These are phyloP conservation scores for Fusarium sp. DNA, from an alignment of 2,329 filamentous ascomycete genomes.

Conservation along the genomic window DNA sequence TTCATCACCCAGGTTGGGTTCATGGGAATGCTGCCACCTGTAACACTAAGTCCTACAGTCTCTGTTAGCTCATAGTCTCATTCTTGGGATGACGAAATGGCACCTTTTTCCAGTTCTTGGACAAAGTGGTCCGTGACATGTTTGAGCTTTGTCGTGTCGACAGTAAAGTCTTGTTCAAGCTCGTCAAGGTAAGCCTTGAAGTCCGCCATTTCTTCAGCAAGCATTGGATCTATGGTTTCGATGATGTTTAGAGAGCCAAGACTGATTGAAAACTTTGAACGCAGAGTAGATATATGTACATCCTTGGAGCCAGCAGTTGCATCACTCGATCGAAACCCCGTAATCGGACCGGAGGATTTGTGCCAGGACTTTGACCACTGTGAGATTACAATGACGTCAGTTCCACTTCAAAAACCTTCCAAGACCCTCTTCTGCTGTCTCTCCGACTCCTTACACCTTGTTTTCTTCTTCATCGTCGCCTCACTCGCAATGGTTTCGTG, in stretches of 20 bases:
- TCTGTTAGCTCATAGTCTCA: neutral
- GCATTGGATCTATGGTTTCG: neutral
- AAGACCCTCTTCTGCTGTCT: neutral
- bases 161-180: slow-evolving; percentile 1
- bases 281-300: neutral
- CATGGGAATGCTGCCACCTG: slow-evolving; percentile 8
- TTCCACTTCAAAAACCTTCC: neutral
- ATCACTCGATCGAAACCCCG: neutral
- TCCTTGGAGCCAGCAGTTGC: neutral
- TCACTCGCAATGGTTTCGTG: neutral
- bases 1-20: slow-evolving; percentile 22
- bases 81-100: rapidly evolving
- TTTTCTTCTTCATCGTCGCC: neutral
- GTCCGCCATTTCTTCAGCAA: neutral
- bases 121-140: slow-evolving; percentile 10
- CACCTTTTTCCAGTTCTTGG: slow-evolving; percentile 9
- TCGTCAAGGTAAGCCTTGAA: neutral
- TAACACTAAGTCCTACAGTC: neutral
- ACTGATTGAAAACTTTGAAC: rapidly evolving
- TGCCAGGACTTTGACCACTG: neutral
- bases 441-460: neutral
- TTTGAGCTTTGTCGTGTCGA: slow-evolving; percentile 14
- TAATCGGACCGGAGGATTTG: slow-evolving; percentile 2
- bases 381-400: neutral
- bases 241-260: neutral